These are phyloP conservation scores for Novakomyces olei DNA, from an alignment of 805 yeast genomes.

Conservation along the genomic window DNA sequence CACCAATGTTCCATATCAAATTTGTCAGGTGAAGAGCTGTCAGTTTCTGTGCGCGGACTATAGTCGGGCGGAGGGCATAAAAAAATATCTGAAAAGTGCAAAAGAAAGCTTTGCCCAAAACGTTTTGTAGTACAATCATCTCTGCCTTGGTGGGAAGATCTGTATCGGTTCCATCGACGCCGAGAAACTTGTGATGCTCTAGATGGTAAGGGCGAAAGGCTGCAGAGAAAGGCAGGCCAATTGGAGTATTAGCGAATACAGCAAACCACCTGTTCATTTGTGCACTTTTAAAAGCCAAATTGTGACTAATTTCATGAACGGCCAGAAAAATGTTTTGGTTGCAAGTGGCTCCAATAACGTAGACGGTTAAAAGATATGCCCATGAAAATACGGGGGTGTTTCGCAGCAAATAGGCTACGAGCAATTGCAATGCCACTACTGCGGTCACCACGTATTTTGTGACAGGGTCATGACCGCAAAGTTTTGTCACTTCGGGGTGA, in stretches of 20 bases:
- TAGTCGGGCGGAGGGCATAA: constrained; percentile 80
- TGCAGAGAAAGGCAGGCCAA: constrained; percentile 78
- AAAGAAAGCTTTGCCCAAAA: constrained; percentile 73
- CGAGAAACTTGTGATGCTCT: constrained; percentile 73
- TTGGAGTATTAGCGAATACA: constrained; percentile 59
- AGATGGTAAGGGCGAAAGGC: constrained; percentile 79
- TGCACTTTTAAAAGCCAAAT: constrained; percentile 61
- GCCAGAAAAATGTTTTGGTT: constrained; percentile 69
- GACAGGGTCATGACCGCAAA: constrained; percentile 67
- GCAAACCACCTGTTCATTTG: constrained; percentile 55
- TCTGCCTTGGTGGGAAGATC: constrained; percentile 70
- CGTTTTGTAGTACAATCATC: constrained; percentile 48
- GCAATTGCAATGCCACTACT: constrained; percentile 48
- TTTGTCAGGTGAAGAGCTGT: constrained; percentile 57
- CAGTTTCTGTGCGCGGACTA: constrained; percentile 50
- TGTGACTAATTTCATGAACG: constrained; percentile 74
- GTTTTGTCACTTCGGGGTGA: constrained; percentile 51
- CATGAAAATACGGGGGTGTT: constrained; percentile 29
- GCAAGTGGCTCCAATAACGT: constrained; percentile 65
- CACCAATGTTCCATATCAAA: constrained; percentile 20
- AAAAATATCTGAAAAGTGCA: constrained; percentile 70
- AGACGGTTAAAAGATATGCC: constrained; percentile 41
- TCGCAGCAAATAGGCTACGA: constrained; percentile 38
- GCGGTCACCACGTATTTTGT: constrained; percentile 53
- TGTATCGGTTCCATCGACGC: constrained; percentile 65